Base-by-base conservation (phyloP, 768 basidiomycete genomes). In the Trametes maxima region DNA sequence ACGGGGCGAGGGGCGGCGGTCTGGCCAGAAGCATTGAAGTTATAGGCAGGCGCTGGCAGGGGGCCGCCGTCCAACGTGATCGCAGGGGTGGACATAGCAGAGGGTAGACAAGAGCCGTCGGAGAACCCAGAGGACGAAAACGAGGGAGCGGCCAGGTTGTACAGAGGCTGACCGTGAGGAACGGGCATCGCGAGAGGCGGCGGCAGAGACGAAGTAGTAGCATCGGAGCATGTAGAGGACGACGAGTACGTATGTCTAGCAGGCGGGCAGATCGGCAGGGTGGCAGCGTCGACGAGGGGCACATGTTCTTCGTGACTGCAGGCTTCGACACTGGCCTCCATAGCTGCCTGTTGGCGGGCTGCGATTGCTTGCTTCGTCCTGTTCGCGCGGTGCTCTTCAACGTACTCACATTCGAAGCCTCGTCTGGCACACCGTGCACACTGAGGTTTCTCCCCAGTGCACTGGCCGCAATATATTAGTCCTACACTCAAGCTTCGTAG, bases 331-430 rank as follows among this genome's bases (percentile, higher is more conserved):
- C 28, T n/a, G 1, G 57, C 57, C 13, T 40, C 22, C 16, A 22
- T 25, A 2, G n/a, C 48, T 2, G 57, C 57, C 28, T 44, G 12
- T 22, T 50, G 28, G 25, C 48, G 57, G 6, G 50, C 57, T 6
- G 57, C 54, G 22, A 49, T 12, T 19, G 50, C 53, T 22, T 57
- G 37, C 43, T 57, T 57, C 35, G 43, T 54, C 46, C 17, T 63
- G 36, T 50, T 60, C 25, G 59, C 62, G 50, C 59, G 62, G 36
- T 66, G 59, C n/a, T 66, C 65, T 11, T 35, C 28, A 16, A 58
- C 56, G 40, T 66, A 66, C 8, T 42, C 59, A 47, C 65, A 66
- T 11, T 63, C 59, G 19, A 43, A 24, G 12, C 59, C 51, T 4
- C 37, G 33, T 39, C 58, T 53, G 5, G 14, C 17, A 22, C 65